phyloP scores from a whole-genome alignment of 1,139 yeast genomes.

The Torulaspora globosa region DNA sequence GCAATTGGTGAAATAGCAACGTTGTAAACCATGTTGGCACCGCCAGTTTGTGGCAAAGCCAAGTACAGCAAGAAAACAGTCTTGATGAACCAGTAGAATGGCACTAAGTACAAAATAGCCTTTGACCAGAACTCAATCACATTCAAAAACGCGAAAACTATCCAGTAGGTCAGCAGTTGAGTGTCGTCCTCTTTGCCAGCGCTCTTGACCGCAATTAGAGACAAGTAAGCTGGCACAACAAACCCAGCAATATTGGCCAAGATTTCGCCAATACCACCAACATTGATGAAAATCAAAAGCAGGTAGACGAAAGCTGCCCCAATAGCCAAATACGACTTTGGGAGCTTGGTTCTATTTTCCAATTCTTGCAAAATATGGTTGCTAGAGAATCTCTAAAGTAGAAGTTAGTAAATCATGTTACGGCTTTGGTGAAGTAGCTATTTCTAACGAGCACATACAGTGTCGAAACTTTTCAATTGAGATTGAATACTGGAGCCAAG shows the following conservation, averaged over 20 bases:
- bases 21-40: slow-evolving; percentile 69
- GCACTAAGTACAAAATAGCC: slow-evolving; percentile 88
- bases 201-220: slow-evolving; percentile 80
- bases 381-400: slow-evolving; percentile 41
- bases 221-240: slow-evolving; percentile 84
- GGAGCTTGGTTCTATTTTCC: slow-evolving; percentile 64
- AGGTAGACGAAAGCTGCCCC: slow-evolving; percentile 65
- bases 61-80: slow-evolving; percentile 82
- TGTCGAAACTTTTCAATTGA: slow-evolving; percentile 28
- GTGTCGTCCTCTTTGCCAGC: slow-evolving; percentile 68
- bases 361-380: slow-evolving; percentile 49
- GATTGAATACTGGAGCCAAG: slow-evolving; percentile 26
- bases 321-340: slow-evolving; percentile 81
- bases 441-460: slow-evolving; percentile 19
- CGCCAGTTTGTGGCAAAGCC: slow-evolving; percentile 83
- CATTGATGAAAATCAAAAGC: slow-evolving; percentile 73
- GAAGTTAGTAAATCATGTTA: slow-evolving; percentile 1
- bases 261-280: slow-evolving; percentile 92
- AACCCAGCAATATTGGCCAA: slow-evolving; percentile 90
- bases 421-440: not conserved
- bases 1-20: slow-evolving; percentile 68
- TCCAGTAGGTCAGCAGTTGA: slow-evolving; percentile 91
- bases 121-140: slow-evolving; percentile 94
- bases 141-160: slow-evolving; percentile 85
- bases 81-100: slow-evolving; percentile 93